phyloP scores from a whole-genome alignment of 805 yeast species.

The Yamadazyma tumulicola region DNA sequence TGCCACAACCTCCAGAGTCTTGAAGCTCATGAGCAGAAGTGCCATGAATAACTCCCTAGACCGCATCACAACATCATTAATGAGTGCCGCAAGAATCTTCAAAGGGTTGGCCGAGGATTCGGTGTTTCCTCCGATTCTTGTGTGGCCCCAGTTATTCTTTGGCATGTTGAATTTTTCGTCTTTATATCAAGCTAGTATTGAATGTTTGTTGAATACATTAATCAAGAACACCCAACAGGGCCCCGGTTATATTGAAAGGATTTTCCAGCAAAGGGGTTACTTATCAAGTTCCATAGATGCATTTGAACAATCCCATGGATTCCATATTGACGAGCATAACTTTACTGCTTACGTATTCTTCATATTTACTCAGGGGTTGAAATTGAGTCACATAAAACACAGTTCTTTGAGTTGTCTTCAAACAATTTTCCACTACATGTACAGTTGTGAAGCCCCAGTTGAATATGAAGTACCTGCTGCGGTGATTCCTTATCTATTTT shows the following conservation, averaged over 20 bases:
- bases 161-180: constrained; percentile 26
- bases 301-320: constrained; percentile 41
- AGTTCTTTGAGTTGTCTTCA: constrained; percentile 45
- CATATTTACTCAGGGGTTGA: constrained; percentile 53
- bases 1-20: constrained; percentile 35
- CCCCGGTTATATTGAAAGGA: constrained; percentile 19
- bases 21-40: constrained; percentile 23
- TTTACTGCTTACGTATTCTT: constrained; percentile 50
- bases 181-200: constrained; percentile 31
- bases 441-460: constrained; percentile 22
- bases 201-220: constrained; percentile 26
- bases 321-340: constrained; percentile 40
- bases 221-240: constrained; percentile 21
- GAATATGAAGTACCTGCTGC: constrained; percentile 11
- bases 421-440: constrained; percentile 41
- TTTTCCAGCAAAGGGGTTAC: constrained; percentile 28
- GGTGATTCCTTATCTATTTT: constrained; percentile 24
- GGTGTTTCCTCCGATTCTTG: constrained; percentile 42
- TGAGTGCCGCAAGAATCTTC: constrained; percentile 44
- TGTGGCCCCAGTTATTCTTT: constrained; percentile 44
- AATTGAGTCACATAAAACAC: constrained; percentile 52
- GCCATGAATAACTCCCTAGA: constrained; percentile 23
- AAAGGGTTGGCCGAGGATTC: constrained; percentile 48
- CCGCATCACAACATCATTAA: constrained; percentile 26
- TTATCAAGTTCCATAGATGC: constrained; percentile 41